phyloP scores from a whole-genome alignment of 495 filamentous ascomycete species.

The Aspergillus conjunctus region DNA sequence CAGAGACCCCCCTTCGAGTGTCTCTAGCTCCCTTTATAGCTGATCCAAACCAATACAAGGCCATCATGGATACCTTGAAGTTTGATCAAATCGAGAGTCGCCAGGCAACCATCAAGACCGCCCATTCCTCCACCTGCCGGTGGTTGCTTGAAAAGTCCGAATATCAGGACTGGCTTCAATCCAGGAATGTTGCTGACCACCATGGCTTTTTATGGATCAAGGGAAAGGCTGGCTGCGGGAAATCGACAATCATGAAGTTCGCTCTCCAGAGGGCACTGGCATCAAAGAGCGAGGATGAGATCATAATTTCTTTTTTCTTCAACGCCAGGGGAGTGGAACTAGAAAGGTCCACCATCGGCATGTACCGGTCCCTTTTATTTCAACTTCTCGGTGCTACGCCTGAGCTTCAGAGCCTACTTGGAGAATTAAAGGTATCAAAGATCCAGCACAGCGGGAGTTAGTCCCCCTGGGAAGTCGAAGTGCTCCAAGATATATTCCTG shows the following conservation, averaged over 20 bases:
- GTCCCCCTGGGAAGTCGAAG: constrained; percentile 2
- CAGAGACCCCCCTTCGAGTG: too few species aligned
- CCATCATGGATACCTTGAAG: constrained; percentile 27
- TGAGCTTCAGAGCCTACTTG: constrained; percentile 28
- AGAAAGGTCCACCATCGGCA: constrained; percentile 31
- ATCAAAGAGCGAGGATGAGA: neutral
- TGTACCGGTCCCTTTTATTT: constrained; percentile 55
- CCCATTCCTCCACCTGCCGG: constrained; percentile 44
- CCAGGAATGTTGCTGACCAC: constrained; percentile 34
- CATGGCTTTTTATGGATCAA: constrained; percentile 59
- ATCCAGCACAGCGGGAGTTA: neutral
- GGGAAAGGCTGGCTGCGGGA: constrained; percentile 57
- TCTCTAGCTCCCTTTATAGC: neutral
- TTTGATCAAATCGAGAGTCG: constrained; percentile 37
- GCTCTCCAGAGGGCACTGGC: constrained; percentile 14
- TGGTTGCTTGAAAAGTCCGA: constrained; percentile 47
- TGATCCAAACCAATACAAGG: neutral
- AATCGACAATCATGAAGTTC: constrained; percentile 56
- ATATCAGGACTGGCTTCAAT: constrained; percentile 51
- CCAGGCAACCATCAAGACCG: constrained; percentile 25
- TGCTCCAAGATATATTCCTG: constrained; percentile 24
- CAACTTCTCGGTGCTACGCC: constrained; percentile 34
- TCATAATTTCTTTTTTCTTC: neutral
- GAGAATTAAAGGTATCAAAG: neutral
- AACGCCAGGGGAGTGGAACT: neutral